A percentile compares a stretch with the other conserved stretches of the same genome.
These are phyloP conservation scores for Leccinum barrowsii DNA, from an alignment of 768 basidiomycete genomes.

Conservation along the genomic window DNA sequence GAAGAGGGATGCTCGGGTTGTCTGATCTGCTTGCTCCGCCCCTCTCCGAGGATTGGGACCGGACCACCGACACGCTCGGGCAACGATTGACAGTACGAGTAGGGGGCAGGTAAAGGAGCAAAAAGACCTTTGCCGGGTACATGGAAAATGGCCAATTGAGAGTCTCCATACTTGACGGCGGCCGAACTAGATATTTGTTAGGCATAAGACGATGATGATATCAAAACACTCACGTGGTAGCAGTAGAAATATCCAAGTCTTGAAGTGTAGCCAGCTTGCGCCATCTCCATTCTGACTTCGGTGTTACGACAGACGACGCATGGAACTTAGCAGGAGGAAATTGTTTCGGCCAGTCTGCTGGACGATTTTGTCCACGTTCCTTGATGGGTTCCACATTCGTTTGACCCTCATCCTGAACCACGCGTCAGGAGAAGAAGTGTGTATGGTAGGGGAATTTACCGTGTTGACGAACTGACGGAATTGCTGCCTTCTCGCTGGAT, in stretches of 20 bases:
- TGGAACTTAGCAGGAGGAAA: slow-evolving; percentile 46
- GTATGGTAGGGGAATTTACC: slow-evolving; percentile 20
- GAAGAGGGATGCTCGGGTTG: too few species aligned
- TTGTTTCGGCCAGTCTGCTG: slow-evolving; percentile 66
- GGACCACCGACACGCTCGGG: too few species aligned
- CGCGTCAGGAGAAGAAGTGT: neutral
- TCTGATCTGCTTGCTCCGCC: too few species aligned
- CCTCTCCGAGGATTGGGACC: too few species aligned
- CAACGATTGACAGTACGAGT: too few species aligned
- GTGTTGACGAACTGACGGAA: slow-evolving; percentile 71
- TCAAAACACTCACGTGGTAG: slow-evolving; percentile 40
- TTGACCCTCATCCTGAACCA: neutral
- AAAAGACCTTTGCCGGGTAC: slow-evolving; percentile 56
- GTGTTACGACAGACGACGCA: slow-evolving; percentile 36
- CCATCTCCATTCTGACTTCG: slow-evolving; percentile 58
- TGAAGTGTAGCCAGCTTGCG: slow-evolving; percentile 41
- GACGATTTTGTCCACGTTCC: slow-evolving; percentile 61
- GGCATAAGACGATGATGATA: neutral
- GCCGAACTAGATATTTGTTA: slow-evolving; percentile 29
- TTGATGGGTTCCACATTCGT: slow-evolving; percentile 38
- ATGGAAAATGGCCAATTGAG: slow-evolving; percentile 66
- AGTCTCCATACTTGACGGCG: slow-evolving; percentile 61
- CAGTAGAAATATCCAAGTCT: slow-evolving; percentile 48
- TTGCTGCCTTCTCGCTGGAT: slow-evolving; percentile 44
- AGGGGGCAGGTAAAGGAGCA: too few species aligned